Percentiles rank a stretch among this genome's conserved stretches.
These are phyloP conservation scores for Aspergillus quadrilineatus DNA, from an alignment of 2,329 filamentous ascomycete genomes.

Conservation along the genomic window DNA sequence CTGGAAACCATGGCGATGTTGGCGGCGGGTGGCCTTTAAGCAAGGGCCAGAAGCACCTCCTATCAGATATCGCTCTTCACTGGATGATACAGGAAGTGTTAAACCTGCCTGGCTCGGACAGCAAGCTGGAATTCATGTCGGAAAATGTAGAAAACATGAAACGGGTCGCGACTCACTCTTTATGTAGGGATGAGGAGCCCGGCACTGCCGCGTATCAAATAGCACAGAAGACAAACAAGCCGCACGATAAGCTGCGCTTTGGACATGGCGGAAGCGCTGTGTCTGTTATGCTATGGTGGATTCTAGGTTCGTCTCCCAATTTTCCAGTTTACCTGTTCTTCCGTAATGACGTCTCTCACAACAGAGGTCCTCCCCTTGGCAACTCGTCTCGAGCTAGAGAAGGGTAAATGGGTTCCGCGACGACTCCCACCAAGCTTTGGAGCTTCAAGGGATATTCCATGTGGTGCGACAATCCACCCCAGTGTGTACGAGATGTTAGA, in stretches of 20 bases:
- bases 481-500: conserved; percentile 30
- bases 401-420: conserved; percentile 36
- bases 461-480: conserved; percentile 30
- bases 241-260: conserved; percentile 37
- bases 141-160: conserved; percentile 17
- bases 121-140: conserved; percentile 23
- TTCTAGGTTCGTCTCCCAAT: conserved; percentile 25
- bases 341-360: neutral
- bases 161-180: conserved; percentile 11
- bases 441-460: conserved; percentile 33
- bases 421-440: conserved; percentile 39
- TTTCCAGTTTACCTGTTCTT: neutral
- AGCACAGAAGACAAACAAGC: conserved; percentile 21
- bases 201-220: conserved; percentile 13
- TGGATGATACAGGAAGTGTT: conserved; percentile 55
- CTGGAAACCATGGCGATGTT: conserved; percentile 72
- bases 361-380: conserved; percentile 38
- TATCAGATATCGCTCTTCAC: conserved; percentile 53
- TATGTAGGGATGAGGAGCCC: conserved; percentile 15
- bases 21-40: conserved; percentile 57
- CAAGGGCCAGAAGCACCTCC: conserved; percentile 19
- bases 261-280: conserved; percentile 28
- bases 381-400: conserved; percentile 36
- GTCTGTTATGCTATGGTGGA: conserved; percentile 36
- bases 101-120: conserved; percentile 22